These are phyloP conservation scores for Ophiostoma triangulosporum DNA, from an alignment of 2,329 filamentous ascomycete species.

Conservation along the genomic window DNA sequence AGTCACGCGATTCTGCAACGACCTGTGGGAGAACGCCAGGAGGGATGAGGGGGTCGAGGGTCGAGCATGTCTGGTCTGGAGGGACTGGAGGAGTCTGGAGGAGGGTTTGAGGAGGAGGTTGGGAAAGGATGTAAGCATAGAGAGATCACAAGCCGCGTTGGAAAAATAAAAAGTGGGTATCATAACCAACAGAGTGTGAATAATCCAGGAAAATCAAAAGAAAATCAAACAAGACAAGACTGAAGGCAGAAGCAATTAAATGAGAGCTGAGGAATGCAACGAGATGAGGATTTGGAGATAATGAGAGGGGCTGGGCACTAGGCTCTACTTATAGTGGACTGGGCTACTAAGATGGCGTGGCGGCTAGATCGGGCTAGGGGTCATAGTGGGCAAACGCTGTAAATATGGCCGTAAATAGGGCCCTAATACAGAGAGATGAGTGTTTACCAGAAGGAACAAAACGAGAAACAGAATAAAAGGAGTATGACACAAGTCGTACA, in stretches of 20 bases:
- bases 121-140: too few relatives aligned
- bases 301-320: not conserved
- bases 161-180: too few relatives aligned
- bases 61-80: too few relatives aligned
- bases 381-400: not conserved
- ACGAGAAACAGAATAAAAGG: not conserved
- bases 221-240: not conserved
- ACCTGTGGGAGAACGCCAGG: not conserved
- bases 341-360: not conserved
- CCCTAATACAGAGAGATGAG: not conserved
- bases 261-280: not conserved
- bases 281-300: not conserved
- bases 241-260: not conserved
- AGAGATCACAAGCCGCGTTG: too few relatives aligned
- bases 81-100: not conserved
- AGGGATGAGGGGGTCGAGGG: too few relatives aligned
- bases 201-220: not conserved
- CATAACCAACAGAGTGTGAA: too few relatives aligned
- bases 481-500: too few relatives aligned
- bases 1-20: not conserved
- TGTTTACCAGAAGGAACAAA: not conserved
- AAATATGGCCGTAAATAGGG: not conserved
- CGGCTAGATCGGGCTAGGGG: not conserved
- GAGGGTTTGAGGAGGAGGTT: too few relatives aligned
- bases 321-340: not conserved